Evolutionary conservation across 768 basidiomycete species (phyloP), one percentile per base, ranked within the genome.

Genomic region (Phylloporus sp.): DNA sequence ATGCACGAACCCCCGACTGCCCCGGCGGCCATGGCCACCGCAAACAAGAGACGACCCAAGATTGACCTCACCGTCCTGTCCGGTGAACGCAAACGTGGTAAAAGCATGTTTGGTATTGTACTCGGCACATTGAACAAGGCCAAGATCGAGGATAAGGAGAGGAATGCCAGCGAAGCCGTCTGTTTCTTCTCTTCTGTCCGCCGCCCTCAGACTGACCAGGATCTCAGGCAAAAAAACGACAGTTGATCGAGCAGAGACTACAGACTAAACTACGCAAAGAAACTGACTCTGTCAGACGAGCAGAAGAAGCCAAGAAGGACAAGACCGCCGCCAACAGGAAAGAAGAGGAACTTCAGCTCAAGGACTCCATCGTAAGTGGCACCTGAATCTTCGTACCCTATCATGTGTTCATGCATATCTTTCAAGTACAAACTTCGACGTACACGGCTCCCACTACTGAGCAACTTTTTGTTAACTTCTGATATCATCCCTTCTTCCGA

Each of bases 221-320:
- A 22, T 22, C 15, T 34, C 59, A 91, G 88, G 89, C 88, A 2
- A 90, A 87, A 75, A 91, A 91, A 71, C 76, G 89, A 57, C 87
- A 88, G 58, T 63, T 86, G 65, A 86, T 87, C 66, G 89, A 92
- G 67, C 84, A 88, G 68, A 84, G 88, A 74, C 77, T 92, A 74
- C 88, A 91, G 76, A 77, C 77, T 73, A 91, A 89, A 73, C 79
- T 92, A 57, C 79, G 81, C 67, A 86, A 84, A 78, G 90, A 92
- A 69, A 88, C 85, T 77, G 88, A 88, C 70, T 77, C 84, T 75
- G 88, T 91, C 72, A 82, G 88, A 68, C 79, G 85, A 69, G 84
- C 85, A 59, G 89, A 90, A 76, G 88, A 91, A 71, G 85, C 84
- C 54, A 90, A 90, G 72, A 88, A 88, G 69, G 87, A 89, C 72